Base-by-base conservation (phyloP, 345 rosid species). In the Citropsis articulata region DNA sequence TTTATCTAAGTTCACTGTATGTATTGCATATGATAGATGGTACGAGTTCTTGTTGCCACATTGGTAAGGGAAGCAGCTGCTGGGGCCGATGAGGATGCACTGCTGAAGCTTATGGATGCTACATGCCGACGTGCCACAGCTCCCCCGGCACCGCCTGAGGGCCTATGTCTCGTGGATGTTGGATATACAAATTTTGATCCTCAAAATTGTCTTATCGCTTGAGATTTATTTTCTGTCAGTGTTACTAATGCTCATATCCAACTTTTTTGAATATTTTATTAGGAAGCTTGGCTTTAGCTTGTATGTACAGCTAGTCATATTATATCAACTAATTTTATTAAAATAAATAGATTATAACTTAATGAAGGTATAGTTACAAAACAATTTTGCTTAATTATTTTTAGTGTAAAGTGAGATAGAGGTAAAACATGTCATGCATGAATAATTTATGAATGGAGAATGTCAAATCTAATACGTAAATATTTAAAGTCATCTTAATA, bases 81-180 rank as follows among this genome's bases (percentile, higher is more conserved):
- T 16, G 97, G 94, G 70, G 96, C 93, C 4, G 91, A 91, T 69
- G 87, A 91, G 30, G 92, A 91, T 79, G 91, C 89, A 57, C 75
- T 94, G 86, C 72, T 96, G 77, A 87, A 87, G 82, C 88, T 92
- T 68, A 84, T 87, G 85, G 95, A 88, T 81, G 95, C 97, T 76
- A 87, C 97, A 70, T 91, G 97, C 66, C 88, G 99, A 79, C 91
- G 97, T 24, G 98, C 99, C 35, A 94, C 97, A 18, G 98, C 99
- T 63, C 97, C 98, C 10, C 98, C 98, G 10, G 97, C 97, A 2
- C 95, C 98, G 14, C 91, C 97, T 1, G 91, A 89, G 65, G 97
- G 99, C 36, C 91, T 94, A 13, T 96, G 97, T 81, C 88, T 96
- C 28, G 90, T 88, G 55, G 94, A 95, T 70, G 92, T 95, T 50